Conservation (phyloP, 495 filamentous ascomycete species). For the Daldinia decipiens region DNA sequence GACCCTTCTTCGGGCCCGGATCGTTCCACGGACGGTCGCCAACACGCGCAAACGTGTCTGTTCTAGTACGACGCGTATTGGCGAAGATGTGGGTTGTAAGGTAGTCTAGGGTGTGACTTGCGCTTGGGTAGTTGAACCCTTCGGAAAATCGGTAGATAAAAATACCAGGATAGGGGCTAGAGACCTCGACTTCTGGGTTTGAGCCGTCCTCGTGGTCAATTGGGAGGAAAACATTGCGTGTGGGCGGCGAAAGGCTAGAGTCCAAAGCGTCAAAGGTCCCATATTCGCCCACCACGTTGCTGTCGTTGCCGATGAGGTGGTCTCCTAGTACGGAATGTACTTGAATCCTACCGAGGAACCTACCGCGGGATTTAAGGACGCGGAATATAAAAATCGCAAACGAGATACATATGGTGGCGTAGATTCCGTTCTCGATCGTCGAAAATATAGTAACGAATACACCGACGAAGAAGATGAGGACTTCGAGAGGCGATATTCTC, state of each 20-base stretch:
- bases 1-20: slow-evolving; percentile 71
- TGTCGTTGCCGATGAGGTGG: slow-evolving; percentile 71
- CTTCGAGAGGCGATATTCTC: slow-evolving; percentile 89
- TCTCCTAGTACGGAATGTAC: slow-evolving; percentile 92
- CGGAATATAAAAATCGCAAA: slow-evolving; percentile 85
- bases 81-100: slow-evolving; percentile 79
- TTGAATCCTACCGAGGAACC: slow-evolving; percentile 88
- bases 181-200: slow-evolving; percentile 83
- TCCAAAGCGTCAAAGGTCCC: slow-evolving; percentile 59
- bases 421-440: slow-evolving; percentile 92
- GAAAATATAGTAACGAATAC: slow-evolving; percentile 91
- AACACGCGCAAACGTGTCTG: slow-evolving; percentile 64
- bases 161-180: slow-evolving; percentile 88
- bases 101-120: slow-evolving; percentile 87
- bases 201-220: slow-evolving; percentile 88
- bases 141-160: slow-evolving; percentile 99
- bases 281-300: slow-evolving; percentile 52
- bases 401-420: slow-evolving; percentile 81
- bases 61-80: slow-evolving; percentile 80
- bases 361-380: slow-evolving; percentile 82
- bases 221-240: slow-evolving; percentile 88
- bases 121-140: slow-evolving; percentile 96
- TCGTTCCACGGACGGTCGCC: slow-evolving; percentile 98
- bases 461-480: slow-evolving; percentile 92
- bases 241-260: slow-evolving; percentile 47